Evolutionary conservation across 805 yeast genomes (phyloP).

Genomic region (Kuraishia capsulata): DNA sequence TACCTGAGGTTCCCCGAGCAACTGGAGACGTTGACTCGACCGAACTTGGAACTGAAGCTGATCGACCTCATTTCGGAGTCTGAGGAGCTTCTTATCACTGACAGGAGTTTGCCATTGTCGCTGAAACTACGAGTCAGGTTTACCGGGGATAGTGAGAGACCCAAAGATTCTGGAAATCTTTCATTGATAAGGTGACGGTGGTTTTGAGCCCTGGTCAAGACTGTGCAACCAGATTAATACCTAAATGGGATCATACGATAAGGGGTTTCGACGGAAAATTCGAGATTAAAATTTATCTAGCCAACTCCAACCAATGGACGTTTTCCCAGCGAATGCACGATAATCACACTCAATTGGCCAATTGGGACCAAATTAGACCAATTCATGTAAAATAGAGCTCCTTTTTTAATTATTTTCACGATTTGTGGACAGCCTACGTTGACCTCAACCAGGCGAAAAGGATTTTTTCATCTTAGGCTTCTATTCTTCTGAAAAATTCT

Average conservation of each 20-base stretch:
- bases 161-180: neutral
- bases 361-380: neutral
- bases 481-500: too few relatives aligned
- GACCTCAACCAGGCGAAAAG: too few relatives aligned
- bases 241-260: too few relatives aligned
- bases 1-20: slow-evolving; percentile 39
- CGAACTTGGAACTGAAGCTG: slow-evolving; percentile 29
- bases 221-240: too few relatives aligned
- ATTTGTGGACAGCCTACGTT: too few relatives aligned
- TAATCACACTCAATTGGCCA: too few relatives aligned
- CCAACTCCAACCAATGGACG: too few relatives aligned
- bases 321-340: too few relatives aligned
- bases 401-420: too few relatives aligned
- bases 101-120: slow-evolving; percentile 39
- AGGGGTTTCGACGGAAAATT: too few relatives aligned
- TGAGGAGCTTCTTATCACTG: slow-evolving; percentile 46
- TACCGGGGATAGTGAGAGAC: neutral
- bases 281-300: too few relatives aligned
- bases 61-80: slow-evolving; percentile 26
- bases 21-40: slow-evolving; percentile 34
- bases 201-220: neutral
- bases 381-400: neutral
- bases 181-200: neutral
- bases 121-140: slow-evolving; percentile 6
- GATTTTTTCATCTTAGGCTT: too few relatives aligned